These are phyloP conservation scores for Penicillium coprophilum DNA, from an alignment of 495 filamentous ascomycete species.

Conservation along the genomic window DNA sequence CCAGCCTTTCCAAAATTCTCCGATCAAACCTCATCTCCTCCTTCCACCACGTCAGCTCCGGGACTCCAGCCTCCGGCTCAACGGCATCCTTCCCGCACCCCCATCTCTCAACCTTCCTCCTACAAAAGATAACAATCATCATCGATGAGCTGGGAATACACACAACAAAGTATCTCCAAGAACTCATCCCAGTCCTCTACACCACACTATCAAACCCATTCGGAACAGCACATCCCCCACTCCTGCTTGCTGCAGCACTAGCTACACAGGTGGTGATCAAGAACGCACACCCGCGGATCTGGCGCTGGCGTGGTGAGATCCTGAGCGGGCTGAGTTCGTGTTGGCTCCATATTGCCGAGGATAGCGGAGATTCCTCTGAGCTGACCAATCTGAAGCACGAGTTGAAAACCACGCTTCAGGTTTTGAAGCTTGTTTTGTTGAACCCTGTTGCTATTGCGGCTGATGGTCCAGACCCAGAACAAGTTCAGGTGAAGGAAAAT, in stretches of 20 bases:
- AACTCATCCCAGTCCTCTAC: slow-evolving; percentile 67
- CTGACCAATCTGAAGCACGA: slow-evolving; percentile 42
- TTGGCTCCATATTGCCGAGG: slow-evolving; percentile 62
- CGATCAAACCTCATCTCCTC: slow-evolving; percentile 46
- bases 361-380: slow-evolving; percentile 24
- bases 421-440: slow-evolving; percentile 40
- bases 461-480: slow-evolving; percentile 18
- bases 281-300: slow-evolving; percentile 72
- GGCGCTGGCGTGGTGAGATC: slow-evolving; percentile 64
- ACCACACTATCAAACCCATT: slow-evolving; percentile 70
- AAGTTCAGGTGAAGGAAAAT: slow-evolving; percentile 26
- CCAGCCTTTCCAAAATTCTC: slow-evolving; percentile 31
- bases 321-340: slow-evolving; percentile 61
- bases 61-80: slow-evolving; percentile 40
- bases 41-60: slow-evolving; percentile 51
- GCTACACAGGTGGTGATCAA: slow-evolving; percentile 60
- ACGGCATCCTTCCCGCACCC: slow-evolving; percentile 51
- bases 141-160: slow-evolving; percentile 64
- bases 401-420: slow-evolving; percentile 43
- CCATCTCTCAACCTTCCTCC: slow-evolving; percentile 52
- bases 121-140: slow-evolving; percentile 53
- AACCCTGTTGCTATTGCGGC: slow-evolving; percentile 22
- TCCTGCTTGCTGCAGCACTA: slow-evolving; percentile 54
- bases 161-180: slow-evolving; percentile 72
- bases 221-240: slow-evolving; percentile 52